Conservation (phyloP, 2,329 filamentous ascomycete genomes). For the Clarireedia hainanense region DNA sequence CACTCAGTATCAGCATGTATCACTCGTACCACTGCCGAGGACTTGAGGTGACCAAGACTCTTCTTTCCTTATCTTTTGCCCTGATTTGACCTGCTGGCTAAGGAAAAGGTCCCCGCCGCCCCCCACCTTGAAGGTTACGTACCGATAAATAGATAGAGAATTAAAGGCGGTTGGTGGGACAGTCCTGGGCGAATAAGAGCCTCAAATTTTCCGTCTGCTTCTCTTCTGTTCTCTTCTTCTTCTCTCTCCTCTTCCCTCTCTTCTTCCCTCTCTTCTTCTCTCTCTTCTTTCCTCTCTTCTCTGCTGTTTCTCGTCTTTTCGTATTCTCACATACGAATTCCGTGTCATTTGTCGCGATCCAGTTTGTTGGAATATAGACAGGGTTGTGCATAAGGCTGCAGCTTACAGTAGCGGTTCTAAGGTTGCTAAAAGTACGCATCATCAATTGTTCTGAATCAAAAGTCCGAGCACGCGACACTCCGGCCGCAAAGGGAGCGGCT, state of each 20-base stretch:
- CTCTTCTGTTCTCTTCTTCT: background rate
- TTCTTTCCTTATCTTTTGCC: too few relatives aligned
- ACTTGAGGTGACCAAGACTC: too few relatives aligned
- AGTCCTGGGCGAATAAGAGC: too few relatives aligned
- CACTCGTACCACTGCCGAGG: too few relatives aligned
- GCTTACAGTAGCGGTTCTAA: background rate
- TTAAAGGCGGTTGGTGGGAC: too few relatives aligned
- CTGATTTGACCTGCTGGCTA: too few relatives aligned
- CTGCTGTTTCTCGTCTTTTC: background rate
- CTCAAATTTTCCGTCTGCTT: too few relatives aligned
- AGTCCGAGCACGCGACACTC: constrained; percentile 2
- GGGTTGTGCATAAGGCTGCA: constrained; percentile 1
- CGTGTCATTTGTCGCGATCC: too few relatives aligned
- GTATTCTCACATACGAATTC: background rate
- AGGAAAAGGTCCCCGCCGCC: too few relatives aligned
- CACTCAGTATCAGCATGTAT: too few relatives aligned
- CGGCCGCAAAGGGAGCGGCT: background rate
- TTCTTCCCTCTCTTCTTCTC: background rate
- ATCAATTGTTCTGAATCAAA: background rate
- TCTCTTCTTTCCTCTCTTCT: background rate
- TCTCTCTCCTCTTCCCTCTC: background rate
- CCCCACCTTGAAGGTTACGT: too few relatives aligned
- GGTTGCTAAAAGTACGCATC: constrained; percentile 3
- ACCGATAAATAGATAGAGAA: too few relatives aligned
- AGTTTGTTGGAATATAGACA: background rate